These are phyloP conservation scores for Stagonosporopsis chrysanthemi DNA, from an alignment of 2,329 filamentous ascomycete genomes.

Conservation along the genomic window DNA sequence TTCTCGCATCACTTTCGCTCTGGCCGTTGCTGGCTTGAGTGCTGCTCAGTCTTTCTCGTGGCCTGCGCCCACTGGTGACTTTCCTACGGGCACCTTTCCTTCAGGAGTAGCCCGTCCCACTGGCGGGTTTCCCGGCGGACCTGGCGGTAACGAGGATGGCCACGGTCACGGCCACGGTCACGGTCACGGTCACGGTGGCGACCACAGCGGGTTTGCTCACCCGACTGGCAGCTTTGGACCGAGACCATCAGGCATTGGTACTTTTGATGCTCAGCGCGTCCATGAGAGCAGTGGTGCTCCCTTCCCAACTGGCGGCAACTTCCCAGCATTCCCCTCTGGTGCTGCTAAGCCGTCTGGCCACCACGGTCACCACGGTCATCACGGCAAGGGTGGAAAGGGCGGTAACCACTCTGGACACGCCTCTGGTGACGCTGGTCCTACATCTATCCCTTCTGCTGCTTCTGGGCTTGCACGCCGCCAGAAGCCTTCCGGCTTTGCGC, in stretches of 20 bases:
- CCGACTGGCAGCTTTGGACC: conserved; percentile 11
- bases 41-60: conserved; percentile 10
- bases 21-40: conserved; percentile 17
- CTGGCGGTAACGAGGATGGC: neutral
- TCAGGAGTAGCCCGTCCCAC: conserved; percentile 8
- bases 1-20: conserved; percentile 10
- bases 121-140: conserved; percentile 3
- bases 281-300: conserved; percentile 8
- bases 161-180: conserved; percentile 4
- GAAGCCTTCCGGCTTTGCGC: neutral
- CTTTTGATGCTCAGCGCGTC: neutral
- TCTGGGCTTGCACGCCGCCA: conserved; percentile 11
- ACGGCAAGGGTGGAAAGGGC: conserved; percentile 7
- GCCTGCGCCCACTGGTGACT: neutral
- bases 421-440: neutral
- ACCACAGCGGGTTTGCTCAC: conserved; percentile 7
- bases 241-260: neutral
- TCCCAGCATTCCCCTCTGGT: conserved; percentile 10
- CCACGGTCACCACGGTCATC: conserved; percentile 5
- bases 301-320: conserved; percentile 3
- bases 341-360: conserved; percentile 10
- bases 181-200: conserved; percentile 4
- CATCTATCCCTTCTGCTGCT: neutral
- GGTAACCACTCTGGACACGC: neutral
- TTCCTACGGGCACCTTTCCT: conserved; percentile 1